Conservation (phyloP, 208 protist species). For the Acanthamoeba castellanii region DNA sequence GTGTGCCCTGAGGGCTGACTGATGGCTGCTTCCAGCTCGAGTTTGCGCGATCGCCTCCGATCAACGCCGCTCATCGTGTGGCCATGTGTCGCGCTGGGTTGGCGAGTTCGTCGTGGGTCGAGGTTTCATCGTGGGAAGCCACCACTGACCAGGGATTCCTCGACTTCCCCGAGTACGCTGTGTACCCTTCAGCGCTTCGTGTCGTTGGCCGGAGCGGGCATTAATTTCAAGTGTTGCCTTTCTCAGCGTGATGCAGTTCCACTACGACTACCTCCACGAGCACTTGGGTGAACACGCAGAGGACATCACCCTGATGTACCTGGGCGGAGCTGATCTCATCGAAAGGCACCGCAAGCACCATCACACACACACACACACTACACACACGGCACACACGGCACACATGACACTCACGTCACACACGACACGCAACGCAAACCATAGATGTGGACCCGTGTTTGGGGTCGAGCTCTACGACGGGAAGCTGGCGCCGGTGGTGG, state of each 20-base stretch:
- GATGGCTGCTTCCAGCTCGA: not conserved
- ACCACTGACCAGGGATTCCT: not conserved
- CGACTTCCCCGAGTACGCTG: not conserved
- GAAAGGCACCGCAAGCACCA: not conserved
- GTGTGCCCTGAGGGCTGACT: not conserved
- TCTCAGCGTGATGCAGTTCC: not conserved
- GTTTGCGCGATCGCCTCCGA: not conserved
- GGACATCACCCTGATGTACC: not conserved
- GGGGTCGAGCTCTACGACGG: too few species aligned
- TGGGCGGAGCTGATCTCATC: constrained; percentile 3
- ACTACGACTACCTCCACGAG: not conserved
- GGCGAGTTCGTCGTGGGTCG: not conserved
- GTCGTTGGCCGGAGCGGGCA: too few species aligned
- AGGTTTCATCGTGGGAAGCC: not conserved
- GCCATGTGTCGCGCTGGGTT: not conserved
- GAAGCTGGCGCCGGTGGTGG: not conserved
- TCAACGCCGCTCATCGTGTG: not conserved
- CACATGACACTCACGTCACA: too few species aligned
- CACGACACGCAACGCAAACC: too few species aligned
- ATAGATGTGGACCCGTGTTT: not conserved
- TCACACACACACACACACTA: too few species aligned
- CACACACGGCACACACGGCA: not conserved
- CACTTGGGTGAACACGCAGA: not conserved
- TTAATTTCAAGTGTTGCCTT: too few species aligned
- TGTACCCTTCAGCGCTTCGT: too few species aligned